Conservation (phyloP, 495 filamentous ascomycete species). For the Trichoderma reesei region DNA sequence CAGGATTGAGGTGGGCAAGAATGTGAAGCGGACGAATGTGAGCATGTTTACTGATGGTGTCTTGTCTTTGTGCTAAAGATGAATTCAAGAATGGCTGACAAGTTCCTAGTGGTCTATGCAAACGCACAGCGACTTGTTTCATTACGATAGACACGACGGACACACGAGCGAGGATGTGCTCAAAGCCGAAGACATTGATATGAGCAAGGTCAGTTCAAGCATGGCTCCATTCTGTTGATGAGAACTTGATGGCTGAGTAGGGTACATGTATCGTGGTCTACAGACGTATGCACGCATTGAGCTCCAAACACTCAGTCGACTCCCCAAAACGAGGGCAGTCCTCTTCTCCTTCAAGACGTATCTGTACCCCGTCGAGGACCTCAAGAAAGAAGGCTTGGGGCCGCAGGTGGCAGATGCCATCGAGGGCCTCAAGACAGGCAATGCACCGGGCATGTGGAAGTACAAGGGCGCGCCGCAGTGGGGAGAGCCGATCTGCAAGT, state of each 20-base stretch:
- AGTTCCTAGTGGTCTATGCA: slow-evolving; percentile 51
- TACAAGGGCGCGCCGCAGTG: slow-evolving; percentile 64
- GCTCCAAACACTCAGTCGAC: slow-evolving; percentile 64
- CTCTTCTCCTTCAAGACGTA: slow-evolving; percentile 79
- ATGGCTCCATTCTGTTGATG: neutral
- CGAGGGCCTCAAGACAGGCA: slow-evolving; percentile 61
- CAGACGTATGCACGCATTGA: slow-evolving; percentile 58
- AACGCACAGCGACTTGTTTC: slow-evolving; percentile 46
- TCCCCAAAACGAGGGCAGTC: slow-evolving; percentile 55
- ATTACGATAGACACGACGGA: slow-evolving; percentile 14
- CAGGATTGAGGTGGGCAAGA: slow-evolving; percentile 42
- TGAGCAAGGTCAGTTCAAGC: neutral
- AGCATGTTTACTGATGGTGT: slow-evolving; percentile 11
- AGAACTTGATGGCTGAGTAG: neutral
- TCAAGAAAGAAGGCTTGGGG: slow-evolving; percentile 60
- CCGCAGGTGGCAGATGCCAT: slow-evolving; percentile 59
- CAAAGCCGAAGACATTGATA: neutral
- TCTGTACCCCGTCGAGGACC: slow-evolving; percentile 52
- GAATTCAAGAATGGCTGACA: neutral
- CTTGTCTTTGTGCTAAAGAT: neutral
- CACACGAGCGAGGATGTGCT: slow-evolving; percentile 1
- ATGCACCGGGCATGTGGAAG: slow-evolving; percentile 52
- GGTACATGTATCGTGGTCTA: neutral
- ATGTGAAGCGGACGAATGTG: slow-evolving; percentile 47
- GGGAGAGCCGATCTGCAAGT: slow-evolving; percentile 53